Conservation (phyloP, 495 filamentous ascomycete genomes). For the Massariosphaeria phaeospora region DNA sequence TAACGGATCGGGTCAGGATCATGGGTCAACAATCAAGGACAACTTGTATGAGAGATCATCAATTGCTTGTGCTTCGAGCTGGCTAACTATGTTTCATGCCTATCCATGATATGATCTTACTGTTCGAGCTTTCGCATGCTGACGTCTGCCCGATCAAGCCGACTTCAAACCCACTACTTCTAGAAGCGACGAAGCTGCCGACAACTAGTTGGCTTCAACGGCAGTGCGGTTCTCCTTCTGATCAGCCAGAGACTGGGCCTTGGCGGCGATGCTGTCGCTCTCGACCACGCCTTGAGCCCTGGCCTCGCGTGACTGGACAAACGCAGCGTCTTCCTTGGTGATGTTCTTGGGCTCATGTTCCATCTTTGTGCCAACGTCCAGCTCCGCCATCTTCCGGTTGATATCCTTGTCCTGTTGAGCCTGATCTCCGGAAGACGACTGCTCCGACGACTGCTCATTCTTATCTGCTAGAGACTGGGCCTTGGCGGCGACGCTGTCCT, state of each 20-base stretch:
- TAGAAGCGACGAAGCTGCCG: no score
- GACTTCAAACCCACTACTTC: background rate
- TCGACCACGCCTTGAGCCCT: constrained; percentile 12
- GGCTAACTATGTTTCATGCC: no score
- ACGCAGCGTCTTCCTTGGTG: constrained; percentile 23
- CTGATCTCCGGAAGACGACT: no score
- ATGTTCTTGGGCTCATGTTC: constrained; percentile 9
- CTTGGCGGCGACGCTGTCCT: constrained; percentile 12
- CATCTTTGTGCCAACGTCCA: constrained; percentile 17
- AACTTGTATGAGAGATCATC: no score
- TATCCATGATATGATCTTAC: no score
- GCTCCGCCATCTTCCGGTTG: background rate
- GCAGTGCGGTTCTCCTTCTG: constrained; percentile 16
- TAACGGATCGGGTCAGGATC: no score
- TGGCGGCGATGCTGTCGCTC: constrained; percentile 14
- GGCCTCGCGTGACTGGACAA: constrained; percentile 17
- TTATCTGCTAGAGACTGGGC: constrained; percentile 14
- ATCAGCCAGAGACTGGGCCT: constrained; percentile 10
- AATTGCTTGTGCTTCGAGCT: no score
- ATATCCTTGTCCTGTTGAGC: no score
- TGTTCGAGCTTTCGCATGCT: background rate
- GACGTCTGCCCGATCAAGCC: background rate
- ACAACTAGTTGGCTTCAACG: background rate
- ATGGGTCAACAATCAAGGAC: no score
- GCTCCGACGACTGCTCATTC: constrained; percentile 13